Evolutionary conservation across 768 basidiomycete species (phyloP), one percentile per base, ranked within the genome.

Genomic region (Suillus decipiens): DNA sequence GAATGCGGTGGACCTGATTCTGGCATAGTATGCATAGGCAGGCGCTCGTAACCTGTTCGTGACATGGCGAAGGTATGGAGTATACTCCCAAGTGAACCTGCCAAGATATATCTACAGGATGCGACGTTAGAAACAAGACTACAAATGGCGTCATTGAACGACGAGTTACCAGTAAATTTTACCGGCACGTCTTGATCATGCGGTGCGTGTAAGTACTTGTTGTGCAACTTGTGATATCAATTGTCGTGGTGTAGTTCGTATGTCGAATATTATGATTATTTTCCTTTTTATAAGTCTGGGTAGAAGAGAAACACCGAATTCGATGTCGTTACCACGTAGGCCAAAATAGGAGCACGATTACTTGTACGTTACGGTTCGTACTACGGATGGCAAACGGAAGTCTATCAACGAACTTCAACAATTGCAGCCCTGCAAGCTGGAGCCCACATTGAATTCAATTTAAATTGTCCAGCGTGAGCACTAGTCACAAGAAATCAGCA

Each of bases 21-120:
- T 41, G 72, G 71, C 65, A 71, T 69, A 28, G 78, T 78, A 72
- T 83, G 83, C 77, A 84, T 77, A 37, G 84, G 84, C 14, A 84
- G 76, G 57, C 82, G 80, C 67, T 82, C 82, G 72, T 84, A 81
- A 58, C 75, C 76, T 63, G 69, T 71, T 63, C 77, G 75, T 43
- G 78, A 76, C 82, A 81, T 75, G 65, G 10, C 55, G 31, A 24
- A 39, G 36, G 37, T 41, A 41, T 2, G 17, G 55, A 15, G 55
- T 54, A n/a, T 36, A 34, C 3, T 22, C 19, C 8, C 22, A 24
- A 22, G 36, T 56, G 24, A 57, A 39, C 17, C 37, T 57, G 24
- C 17, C 19, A 39, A 10, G 37, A 39, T 24, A 28, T 56, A 28
- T 39, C 55, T 54, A 36, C 51, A 6, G 33, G 31, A 10, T 33